Evolutionary conservation across 129 eudicot genomes (phyloP).

Genomic region (Ambrosia artemisiifolia): DNA sequence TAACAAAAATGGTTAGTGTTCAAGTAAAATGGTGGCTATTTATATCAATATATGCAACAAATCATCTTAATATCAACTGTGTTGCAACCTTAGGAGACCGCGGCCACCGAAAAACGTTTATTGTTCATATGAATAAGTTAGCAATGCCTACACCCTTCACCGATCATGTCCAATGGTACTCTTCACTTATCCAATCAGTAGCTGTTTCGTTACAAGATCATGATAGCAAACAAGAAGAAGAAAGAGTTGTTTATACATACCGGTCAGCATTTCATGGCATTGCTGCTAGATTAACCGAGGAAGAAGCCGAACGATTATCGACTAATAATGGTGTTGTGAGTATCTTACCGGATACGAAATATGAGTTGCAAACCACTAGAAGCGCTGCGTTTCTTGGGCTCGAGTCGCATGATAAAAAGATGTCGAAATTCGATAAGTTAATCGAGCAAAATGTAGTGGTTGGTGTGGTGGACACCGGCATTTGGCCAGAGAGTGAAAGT

Average conservation of each 20-base stretch:
- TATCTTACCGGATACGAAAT: constrained; percentile 43
- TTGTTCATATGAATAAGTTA: constrained; percentile 51
- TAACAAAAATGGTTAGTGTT: constrained; percentile 15
- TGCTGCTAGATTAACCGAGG: constrained; percentile 48
- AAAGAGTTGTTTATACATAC: constrained; percentile 52
- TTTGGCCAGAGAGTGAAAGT: constrained; percentile 79
- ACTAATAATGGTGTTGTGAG: constrained; percentile 42
- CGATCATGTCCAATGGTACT: constrained; percentile 57
- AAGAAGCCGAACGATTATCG: constrained; percentile 39
- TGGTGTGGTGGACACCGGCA: constrained; percentile 66
- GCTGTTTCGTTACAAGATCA: constrained; percentile 9
- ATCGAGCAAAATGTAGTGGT: constrained; percentile 44
- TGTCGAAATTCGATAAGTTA: background rate
- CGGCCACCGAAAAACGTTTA: constrained; percentile 31
- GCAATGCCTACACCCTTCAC: constrained; percentile 46
- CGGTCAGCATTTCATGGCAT: constrained; percentile 61
- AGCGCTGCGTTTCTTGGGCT: constrained; percentile 67
- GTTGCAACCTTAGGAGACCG: background rate
- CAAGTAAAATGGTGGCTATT: constrained; percentile 16
- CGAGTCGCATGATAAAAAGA: constrained; percentile 18
- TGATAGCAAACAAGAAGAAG: background rate
- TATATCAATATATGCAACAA: constrained; percentile 13
- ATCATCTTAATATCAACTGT: constrained; percentile 14
- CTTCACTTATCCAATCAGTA: constrained; percentile 49
- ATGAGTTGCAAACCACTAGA: constrained; percentile 64